Base-by-base conservation (phyloP, 1,139 yeast species). In the Lodderomyces metapsilosis region DNA sequence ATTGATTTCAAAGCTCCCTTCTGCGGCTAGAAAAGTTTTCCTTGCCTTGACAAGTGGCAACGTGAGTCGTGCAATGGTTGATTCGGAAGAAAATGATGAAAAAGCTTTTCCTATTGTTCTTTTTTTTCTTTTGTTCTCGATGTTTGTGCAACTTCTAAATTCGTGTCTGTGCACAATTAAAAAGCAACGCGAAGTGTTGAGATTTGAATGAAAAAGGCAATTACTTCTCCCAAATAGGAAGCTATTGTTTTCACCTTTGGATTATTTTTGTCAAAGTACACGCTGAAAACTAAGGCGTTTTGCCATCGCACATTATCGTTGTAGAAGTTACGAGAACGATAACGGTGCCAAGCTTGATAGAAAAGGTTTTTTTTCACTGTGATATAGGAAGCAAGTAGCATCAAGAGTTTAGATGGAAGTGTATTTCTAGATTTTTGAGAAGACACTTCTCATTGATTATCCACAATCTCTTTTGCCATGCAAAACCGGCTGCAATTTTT, bases 221-320 rank as follows among this genome's bases (percentile, higher is more conserved):
- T 28, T 28, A 28, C 32, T 15, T 28, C 10, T 32, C 35, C 24
- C 5, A 32, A 32, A 32, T 18, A 15, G 32, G 32, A 28, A 28
- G 18, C 6, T 28, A 11, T 28, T 28, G 32, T 28, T 13, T 25
- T 25, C 11, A 25, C 12, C 15, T 11, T 24, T 24, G n/a, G 5
- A 5, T 24, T 11, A 6, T 28, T 28, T 15, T 28, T 11, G 3
- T 9, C 11, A 15, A 13, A 3, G 32, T 15, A 9, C 32, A 28
- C 32, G 10, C 16, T 3, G 4, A 15, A 7, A n/a, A 8, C n/a
- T 16, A 28, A 28, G 9, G 32, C 27, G 18, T 11, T 25, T 12
- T 25, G 16, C 10, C 12, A 16, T 25, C 9, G 16, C 15, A n/a
- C n/a, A n/a, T n/a, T n/a, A n/a, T n/a, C n/a, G n/a, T n/a, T n/a